These are phyloP conservation scores for Achaetomium macrosporum DNA, from an alignment of 2,329 filamentous ascomycete species.

Conservation along the genomic window DNA sequence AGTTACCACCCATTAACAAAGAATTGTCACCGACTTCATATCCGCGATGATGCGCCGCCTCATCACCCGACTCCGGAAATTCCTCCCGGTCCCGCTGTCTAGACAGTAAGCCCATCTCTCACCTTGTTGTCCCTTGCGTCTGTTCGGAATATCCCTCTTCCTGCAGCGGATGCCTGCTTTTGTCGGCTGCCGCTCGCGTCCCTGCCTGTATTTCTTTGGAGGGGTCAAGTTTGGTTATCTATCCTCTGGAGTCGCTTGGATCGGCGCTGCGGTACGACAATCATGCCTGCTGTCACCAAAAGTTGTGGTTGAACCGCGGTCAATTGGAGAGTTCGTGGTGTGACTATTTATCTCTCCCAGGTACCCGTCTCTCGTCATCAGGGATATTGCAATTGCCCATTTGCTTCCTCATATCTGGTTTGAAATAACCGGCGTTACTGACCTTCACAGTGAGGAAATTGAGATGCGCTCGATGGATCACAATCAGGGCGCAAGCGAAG, in stretches of 20 bases:
- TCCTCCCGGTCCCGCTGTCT: background rate
- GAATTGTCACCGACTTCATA: background rate
- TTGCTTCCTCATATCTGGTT: background rate
- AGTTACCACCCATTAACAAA: no score
- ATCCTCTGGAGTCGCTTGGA: background rate
- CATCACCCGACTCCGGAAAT: background rate
- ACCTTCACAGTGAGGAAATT: conserved; percentile 11
- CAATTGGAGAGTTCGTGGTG: no score
- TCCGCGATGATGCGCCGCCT: background rate
- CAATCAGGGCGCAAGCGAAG: background rate
- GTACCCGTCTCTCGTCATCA: background rate
- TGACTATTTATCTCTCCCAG: background rate
- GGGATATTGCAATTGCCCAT: no score
- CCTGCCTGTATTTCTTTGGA: background rate
- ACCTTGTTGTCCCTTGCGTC: background rate
- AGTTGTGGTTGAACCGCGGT: no score
- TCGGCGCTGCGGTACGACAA: background rate
- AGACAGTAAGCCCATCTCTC: background rate
- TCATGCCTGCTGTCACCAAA: background rate
- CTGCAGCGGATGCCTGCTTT: background rate
- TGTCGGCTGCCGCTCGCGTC: background rate
- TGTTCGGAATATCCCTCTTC: background rate
- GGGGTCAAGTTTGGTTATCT: background rate
- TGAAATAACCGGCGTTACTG: background rate
- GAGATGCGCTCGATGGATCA: conserved; percentile 11